Evolutionary conservation across 140 eudicot species (phyloP).

Genomic region (Cichorium intybus): DNA sequence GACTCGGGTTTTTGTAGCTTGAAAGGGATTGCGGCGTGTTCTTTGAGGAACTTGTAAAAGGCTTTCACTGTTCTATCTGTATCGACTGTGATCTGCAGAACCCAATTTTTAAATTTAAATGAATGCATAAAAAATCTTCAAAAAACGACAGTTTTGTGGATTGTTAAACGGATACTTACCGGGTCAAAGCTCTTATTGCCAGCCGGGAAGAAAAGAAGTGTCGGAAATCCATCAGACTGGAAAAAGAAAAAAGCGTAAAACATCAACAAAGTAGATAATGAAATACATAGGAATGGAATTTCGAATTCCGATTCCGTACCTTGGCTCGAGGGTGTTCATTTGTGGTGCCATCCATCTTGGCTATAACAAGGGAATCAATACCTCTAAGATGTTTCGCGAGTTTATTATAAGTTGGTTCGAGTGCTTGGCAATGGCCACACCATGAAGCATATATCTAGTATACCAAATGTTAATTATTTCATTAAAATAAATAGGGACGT

Average conservation of each 20-base stretch:
- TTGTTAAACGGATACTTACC: slow-evolving; percentile 35
- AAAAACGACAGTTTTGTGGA: neutral
- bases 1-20: slow-evolving; percentile 61
- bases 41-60: slow-evolving; percentile 70
- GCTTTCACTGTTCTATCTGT: slow-evolving; percentile 58
- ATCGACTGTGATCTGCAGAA: slow-evolving; percentile 62
- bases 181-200: slow-evolving; percentile 86
- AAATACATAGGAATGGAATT: neutral
- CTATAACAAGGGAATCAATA: slow-evolving; percentile 65
- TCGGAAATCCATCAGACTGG: slow-evolving; percentile 84
- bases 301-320: slow-evolving; percentile 31
- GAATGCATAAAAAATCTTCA: neutral
- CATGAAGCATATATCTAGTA: slow-evolving; percentile 79
- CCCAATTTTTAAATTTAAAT: slow-evolving; percentile 3
- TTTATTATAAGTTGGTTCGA: slow-evolving; percentile 71
- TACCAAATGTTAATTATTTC: neutral
- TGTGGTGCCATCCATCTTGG: slow-evolving; percentile 88
- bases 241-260: neutral
- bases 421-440: slow-evolving; percentile 80
- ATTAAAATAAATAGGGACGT: slow-evolving; percentile 4
- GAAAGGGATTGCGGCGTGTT: slow-evolving; percentile 75
- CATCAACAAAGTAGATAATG: neutral
- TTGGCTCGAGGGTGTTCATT: slow-evolving; percentile 88
- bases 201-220: slow-evolving; percentile 89
- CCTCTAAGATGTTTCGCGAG: slow-evolving; percentile 71